A percentile compares a stretch with the other conserved stretches of the same genome.
Conservation (phyloP, 768 basidiomycete genomes). For the Amanita pallidorosea region DNA sequence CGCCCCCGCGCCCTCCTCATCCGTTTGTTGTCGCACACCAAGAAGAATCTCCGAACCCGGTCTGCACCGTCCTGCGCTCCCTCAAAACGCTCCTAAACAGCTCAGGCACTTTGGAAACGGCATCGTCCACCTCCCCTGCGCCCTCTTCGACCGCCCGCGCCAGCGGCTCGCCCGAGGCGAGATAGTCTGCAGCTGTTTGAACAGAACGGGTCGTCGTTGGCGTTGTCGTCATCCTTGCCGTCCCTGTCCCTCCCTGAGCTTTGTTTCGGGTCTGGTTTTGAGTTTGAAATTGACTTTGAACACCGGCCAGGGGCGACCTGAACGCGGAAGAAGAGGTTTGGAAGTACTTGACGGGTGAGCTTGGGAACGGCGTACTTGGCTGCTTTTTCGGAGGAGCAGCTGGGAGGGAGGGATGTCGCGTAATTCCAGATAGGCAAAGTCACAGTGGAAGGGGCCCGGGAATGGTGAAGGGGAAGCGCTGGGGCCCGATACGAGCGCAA, state of each 20-base stretch:
- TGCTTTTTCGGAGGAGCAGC: constrained; percentile 37
- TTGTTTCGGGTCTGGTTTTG: no score
- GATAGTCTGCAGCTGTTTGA: no score
- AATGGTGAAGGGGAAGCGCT: constrained; percentile 12
- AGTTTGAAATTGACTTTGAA: no score
- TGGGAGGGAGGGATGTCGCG: constrained; percentile 33
- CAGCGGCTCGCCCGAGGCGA: constrained; percentile 51
- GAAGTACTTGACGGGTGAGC: no score
- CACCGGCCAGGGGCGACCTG: no score
- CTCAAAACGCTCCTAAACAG: constrained; percentile 26
- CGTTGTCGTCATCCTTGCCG: no score
- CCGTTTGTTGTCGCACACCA: constrained; percentile 18
- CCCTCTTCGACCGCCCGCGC: constrained; percentile 39
- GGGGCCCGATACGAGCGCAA: constrained; percentile 48
- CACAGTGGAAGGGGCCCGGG: no score
- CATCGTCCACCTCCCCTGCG: constrained; percentile 25
- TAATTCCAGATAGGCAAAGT: no score
- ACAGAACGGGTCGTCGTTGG: no score
- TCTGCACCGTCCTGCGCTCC: constrained; percentile 7
- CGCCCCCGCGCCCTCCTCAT: no score
- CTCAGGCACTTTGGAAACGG: constrained; percentile 17
- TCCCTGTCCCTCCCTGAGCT: no score
- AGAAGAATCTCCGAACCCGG: constrained; percentile 12
- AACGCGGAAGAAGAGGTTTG: background rate
- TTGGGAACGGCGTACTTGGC: no score